Conservation (phyloP, 2,329 filamentous ascomycete genomes). For the Decorospora gaudefroyi region DNA sequence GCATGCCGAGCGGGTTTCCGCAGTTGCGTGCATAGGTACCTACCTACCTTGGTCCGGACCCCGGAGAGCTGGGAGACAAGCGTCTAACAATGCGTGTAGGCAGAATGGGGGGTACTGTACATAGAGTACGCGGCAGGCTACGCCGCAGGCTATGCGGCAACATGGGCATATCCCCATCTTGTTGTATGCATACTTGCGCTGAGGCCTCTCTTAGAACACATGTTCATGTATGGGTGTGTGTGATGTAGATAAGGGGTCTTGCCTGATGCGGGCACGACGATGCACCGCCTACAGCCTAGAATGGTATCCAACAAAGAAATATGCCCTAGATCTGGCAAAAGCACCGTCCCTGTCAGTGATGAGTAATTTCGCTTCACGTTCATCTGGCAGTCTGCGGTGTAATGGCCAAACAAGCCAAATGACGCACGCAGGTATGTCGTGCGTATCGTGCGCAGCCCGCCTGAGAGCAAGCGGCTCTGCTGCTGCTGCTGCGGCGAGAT, state of each 20-base stretch:
- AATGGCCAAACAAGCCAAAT: conserved; percentile 34
- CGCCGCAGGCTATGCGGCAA: conserved; percentile 29
- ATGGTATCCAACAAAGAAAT: conserved; percentile 2
- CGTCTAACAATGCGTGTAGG: too few relatives aligned
- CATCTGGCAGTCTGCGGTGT: conserved; percentile 38
- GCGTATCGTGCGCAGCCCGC: conserved; percentile 37
- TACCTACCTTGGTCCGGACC: too few relatives aligned
- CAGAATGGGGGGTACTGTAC: too few relatives aligned
- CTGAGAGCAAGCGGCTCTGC: conserved; percentile 35
- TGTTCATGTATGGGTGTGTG: too few relatives aligned
- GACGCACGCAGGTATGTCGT: conserved; percentile 46
- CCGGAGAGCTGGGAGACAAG: too few relatives aligned
- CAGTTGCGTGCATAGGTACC: conserved; percentile 25
- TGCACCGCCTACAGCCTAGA: too few relatives aligned
- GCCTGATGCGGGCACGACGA: conserved; percentile 16
- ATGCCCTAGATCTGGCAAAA: conserved; percentile 9
- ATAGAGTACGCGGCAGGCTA: conserved; percentile 31
- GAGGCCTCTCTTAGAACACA: conserved; percentile 34
- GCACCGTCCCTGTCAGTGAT: too few relatives aligned
- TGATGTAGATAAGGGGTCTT: conserved; percentile 13
- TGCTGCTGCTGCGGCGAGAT: conserved; percentile 30
- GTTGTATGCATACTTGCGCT: conserved; percentile 30
- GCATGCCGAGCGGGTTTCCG: conserved; percentile 26
- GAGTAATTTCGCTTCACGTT: conserved; percentile 23
- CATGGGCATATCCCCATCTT: conserved; percentile 32